A percentile compares a stretch with the other conserved stretches of the same genome.
These are phyloP conservation scores for Populus hybrid DNA, from an alignment of 441 rosid genomes.

Conservation along the genomic window DNA sequence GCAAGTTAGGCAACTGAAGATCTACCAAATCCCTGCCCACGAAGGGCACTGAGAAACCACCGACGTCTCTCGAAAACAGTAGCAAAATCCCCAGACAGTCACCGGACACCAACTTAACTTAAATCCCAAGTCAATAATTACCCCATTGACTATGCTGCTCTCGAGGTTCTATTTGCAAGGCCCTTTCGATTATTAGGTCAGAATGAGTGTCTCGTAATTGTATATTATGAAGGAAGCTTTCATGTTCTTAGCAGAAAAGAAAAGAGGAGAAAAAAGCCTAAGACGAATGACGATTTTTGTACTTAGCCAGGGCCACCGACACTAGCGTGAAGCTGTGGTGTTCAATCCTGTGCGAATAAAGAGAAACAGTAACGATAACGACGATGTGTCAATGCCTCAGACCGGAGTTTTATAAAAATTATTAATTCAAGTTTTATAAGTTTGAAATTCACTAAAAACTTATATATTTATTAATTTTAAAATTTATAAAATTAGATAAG, in stretches of 20 bases:
- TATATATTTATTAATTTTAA: no score
- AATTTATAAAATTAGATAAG: no score
- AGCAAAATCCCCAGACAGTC: not conserved
- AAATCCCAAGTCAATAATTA: constrained; percentile 41
- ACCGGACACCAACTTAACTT: constrained; percentile 19
- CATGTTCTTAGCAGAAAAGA: no score
- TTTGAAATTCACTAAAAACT: fast-evolving
- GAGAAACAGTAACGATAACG: not conserved
- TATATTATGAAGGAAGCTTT: not conserved
- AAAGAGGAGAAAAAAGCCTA: no score
- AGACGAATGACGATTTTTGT: not conserved
- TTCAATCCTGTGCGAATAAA: not conserved
- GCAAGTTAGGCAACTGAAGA: not conserved
- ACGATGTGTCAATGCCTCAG: not conserved
- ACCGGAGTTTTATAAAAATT: no score
- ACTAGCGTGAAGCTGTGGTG: not conserved
- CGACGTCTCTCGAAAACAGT: constrained; percentile 2
- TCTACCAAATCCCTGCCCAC: not conserved
- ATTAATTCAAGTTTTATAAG: no score
- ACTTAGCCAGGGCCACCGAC: not conserved
- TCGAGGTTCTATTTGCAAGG: not conserved
- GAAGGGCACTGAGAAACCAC: constrained; percentile 4
- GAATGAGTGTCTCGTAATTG: not conserved
- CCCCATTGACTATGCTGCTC: constrained; percentile 20
- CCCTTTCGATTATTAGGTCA: not conserved